phyloP scores from a whole-genome alignment of 768 basidiomycete species.

The Clitopilus hobsonii region DNA sequence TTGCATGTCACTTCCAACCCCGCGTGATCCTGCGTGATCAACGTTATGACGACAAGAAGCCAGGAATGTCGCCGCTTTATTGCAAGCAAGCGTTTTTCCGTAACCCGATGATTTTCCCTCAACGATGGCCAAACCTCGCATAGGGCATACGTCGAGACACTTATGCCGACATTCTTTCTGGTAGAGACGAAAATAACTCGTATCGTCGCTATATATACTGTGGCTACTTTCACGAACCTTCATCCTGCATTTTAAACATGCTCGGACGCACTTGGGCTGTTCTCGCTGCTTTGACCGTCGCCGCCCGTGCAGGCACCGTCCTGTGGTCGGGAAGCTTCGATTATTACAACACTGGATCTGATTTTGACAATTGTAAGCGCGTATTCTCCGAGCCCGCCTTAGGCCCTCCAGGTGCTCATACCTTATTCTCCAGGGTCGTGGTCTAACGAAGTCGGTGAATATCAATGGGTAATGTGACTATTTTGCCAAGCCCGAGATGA shows the following conservation, averaged over 20 bases:
- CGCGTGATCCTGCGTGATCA: constrained; percentile 17
- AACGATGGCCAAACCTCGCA: constrained; percentile 14
- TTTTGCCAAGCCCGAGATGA: not conserved
- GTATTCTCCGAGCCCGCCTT: not conserved
- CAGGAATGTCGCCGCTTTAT: constrained; percentile 5
- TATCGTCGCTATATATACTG: constrained; percentile 12
- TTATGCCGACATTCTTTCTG: constrained; percentile 8
- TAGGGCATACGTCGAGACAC: not conserved
- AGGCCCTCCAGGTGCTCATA: not conserved
- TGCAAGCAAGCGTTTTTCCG: constrained; percentile 19
- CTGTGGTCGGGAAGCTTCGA: constrained; percentile 57
- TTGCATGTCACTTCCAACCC: constrained; percentile 16
- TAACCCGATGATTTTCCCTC: constrained; percentile 33
- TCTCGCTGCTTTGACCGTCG: constrained; percentile 27
- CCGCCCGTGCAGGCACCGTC: constrained; percentile 42
- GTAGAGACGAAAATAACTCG: constrained; percentile 29
- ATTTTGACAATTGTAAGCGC: constrained; percentile 49
- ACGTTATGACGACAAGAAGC: constrained; percentile 12
- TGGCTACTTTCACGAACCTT: not conserved
- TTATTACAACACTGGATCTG: constrained; percentile 34
- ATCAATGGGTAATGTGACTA: constrained; percentile 49
- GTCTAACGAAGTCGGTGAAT: constrained; percentile 47
- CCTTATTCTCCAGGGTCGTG: constrained; percentile 41
- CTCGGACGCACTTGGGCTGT: constrained; percentile 23
- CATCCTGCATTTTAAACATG: constrained; percentile 13